A percentile compares a stretch with the other conserved stretches of the same genome.
Evolutionary conservation across 225 moss, liverwort and hornwort species (phyloP).

Genomic region (Asterella californica): DNA sequence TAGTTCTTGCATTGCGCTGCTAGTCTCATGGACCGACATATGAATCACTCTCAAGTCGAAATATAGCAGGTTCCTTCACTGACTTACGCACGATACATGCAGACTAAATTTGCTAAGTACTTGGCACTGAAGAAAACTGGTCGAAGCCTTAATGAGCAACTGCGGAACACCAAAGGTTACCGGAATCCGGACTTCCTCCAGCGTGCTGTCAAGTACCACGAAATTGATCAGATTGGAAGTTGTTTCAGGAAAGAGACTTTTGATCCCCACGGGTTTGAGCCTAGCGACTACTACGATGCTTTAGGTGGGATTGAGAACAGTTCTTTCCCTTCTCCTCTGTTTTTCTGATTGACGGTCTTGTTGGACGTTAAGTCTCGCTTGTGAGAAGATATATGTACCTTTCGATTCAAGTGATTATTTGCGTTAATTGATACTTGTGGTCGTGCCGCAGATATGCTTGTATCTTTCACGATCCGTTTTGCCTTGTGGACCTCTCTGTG

Average conservation of each 20-base stretch:
- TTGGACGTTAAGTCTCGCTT: not conserved
- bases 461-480: not conserved
- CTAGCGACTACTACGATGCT: conserved; percentile 62
- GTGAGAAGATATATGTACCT: not conserved
- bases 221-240: conserved; percentile 81
- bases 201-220: conserved; percentile 70
- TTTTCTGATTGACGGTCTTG: not conserved
- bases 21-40: not conserved
- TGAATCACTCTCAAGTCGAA: no score
- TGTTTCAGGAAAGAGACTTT: conserved; percentile 74
- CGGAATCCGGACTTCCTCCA: conserved; percentile 97
- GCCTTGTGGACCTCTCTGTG: not conserved
- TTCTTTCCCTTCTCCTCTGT: not conserved
- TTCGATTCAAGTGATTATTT: not conserved
- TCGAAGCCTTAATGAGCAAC: conserved; percentile 69
- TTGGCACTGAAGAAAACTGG: conserved; percentile 59
- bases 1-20: no score
- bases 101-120: conserved; percentile 68
- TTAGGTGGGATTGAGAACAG: conserved; percentile 46
- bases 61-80: not conserved
- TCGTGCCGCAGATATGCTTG: not conserved
- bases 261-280: conserved; percentile 71
- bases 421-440: not conserved
- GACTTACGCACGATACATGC: conserved; percentile 8
- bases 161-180: conserved; percentile 82